Conservation (phyloP, 116 monocot species). For the Cymodocea nodosa region DNA sequence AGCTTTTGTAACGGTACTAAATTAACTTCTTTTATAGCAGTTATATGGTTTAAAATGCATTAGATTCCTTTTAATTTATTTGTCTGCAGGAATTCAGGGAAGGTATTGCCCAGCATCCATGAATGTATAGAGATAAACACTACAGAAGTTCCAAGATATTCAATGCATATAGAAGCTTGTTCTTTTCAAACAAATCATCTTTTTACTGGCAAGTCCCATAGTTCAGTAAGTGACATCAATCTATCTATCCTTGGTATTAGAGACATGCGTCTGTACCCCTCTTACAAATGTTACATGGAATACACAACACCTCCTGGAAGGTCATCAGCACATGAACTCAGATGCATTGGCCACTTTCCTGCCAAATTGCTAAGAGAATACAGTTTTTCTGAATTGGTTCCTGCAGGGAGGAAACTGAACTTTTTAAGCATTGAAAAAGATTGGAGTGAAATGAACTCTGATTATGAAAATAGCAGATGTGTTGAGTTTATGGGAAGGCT, state of each 20-base stretch:
- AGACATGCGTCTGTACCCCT: conserved; percentile 20
- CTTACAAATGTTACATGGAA: conserved; percentile 23
- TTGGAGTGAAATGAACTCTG: conserved; percentile 41
- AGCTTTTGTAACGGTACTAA: not conserved
- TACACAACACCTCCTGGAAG: conserved; percentile 21
- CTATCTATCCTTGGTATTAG: conserved; percentile 46
- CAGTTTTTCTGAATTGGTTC: conserved; percentile 41
- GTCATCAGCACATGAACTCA: conserved; percentile 32
- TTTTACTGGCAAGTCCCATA: conserved; percentile 25
- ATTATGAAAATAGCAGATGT: conserved; percentile 29
- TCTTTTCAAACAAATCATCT: conserved; percentile 20
- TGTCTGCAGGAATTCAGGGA: conserved; percentile 18
- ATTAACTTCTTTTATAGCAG: not conserved
- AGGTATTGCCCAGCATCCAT: conserved; percentile 10
- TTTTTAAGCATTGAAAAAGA: conserved; percentile 40
- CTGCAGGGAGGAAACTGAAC: conserved; percentile 33
- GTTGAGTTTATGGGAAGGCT: conserved; percentile 45
- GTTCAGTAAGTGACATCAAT: conserved; percentile 32
- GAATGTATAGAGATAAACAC: conserved; percentile 10
- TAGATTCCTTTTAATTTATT: not conserved
- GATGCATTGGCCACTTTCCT: conserved; percentile 73
- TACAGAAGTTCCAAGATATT: conserved; percentile 17
- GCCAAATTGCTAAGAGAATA: conserved; percentile 39
- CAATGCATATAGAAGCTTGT: conserved; percentile 13
- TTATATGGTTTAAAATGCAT: not conserved